phyloP scores from a whole-genome alignment of 2,329 filamentous ascomycete genomes.

The Penicillium capsulatum region DNA sequence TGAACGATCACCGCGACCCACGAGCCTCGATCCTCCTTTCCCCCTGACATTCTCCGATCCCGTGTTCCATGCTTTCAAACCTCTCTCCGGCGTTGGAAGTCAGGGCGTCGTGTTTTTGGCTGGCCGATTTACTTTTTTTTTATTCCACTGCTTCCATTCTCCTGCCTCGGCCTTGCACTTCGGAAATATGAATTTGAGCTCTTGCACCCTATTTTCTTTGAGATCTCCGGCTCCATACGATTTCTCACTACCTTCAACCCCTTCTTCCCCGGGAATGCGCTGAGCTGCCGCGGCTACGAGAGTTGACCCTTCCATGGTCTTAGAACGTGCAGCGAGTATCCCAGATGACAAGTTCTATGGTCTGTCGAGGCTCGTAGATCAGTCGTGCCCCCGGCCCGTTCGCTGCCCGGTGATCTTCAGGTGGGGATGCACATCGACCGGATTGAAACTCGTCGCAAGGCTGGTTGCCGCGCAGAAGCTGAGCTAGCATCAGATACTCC shows the following conservation, averaged over 20 bases:
- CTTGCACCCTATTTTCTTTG: slow-evolving; percentile 9
- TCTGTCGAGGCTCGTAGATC: slow-evolving; percentile 7
- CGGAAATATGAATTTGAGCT: slow-evolving; percentile 16
- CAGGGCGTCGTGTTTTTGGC: slow-evolving; percentile 38
- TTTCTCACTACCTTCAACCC: slow-evolving; percentile 1
- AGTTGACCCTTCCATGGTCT: no score
- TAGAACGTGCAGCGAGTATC: slow-evolving; percentile 10
- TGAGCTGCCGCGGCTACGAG: slow-evolving; percentile 7
- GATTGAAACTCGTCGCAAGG: no score
- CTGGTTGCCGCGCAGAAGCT: no score
- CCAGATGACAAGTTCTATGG: slow-evolving; percentile 14
- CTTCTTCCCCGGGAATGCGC: slow-evolving; percentile 1
- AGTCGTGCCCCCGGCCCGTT: no score
- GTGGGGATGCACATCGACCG: no score
- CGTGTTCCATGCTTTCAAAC: slow-evolving; percentile 21
- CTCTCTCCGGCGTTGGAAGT: slow-evolving; percentile 37
- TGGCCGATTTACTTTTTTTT: slow-evolving; percentile 22
- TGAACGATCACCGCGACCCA: slow-evolving; percentile 16
- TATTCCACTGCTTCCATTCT: slow-evolving; percentile 27
- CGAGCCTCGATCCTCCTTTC: slow-evolving; percentile 12
- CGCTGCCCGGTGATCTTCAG: no score
- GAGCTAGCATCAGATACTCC: no score
- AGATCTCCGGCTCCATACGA: slow-evolving; percentile 8
- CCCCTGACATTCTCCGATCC: slow-evolving; percentile 11
- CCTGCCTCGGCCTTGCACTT: slow-evolving; percentile 10